Evolutionary conservation across 345 rosid species (phyloP).

Genomic region (Lepidium didymum): DNA sequence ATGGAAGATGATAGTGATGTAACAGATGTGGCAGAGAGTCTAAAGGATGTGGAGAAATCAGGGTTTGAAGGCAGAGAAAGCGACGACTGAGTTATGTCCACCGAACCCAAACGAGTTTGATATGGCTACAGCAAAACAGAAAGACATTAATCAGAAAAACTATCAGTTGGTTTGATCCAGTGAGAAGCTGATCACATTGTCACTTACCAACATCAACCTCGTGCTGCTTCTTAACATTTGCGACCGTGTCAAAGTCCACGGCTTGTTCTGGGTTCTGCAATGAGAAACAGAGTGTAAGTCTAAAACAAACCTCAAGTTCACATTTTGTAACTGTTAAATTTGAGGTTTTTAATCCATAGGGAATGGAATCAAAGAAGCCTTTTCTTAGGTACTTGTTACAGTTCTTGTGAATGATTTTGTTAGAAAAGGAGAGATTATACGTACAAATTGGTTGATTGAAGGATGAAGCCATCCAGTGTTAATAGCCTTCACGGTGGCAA

Average conservation of each 20-base stretch:
- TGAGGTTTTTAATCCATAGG: not conserved
- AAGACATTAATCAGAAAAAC: not conserved
- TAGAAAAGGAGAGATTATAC: slow-evolving; percentile 20
- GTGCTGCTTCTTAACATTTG: slow-evolving; percentile 78
- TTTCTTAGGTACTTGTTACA: not conserved
- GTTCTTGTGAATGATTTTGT: not conserved
- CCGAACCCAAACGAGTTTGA: slow-evolving; percentile 97
- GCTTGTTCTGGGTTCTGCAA: slow-evolving; percentile 86
- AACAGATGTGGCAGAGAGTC: not conserved
- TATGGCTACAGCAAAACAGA: slow-evolving; percentile 50
- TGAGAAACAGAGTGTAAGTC: not conserved
- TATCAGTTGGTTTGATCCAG: not conserved
- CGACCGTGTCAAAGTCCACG: slow-evolving; percentile 80
- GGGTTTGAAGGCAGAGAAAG: slow-evolving; percentile 82
- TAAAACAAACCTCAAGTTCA: not conserved
- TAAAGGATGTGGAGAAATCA: slow-evolving; percentile 31
- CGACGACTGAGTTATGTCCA: slow-evolving; percentile 98
- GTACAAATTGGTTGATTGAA: slow-evolving; percentile 83
- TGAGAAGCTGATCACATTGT: not conserved
- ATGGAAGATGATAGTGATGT: not conserved
- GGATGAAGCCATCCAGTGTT: slow-evolving; percentile 98
- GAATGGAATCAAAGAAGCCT: not conserved
- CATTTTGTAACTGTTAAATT: not conserved
- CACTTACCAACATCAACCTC: slow-evolving; percentile 96
- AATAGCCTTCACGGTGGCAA: slow-evolving; percentile 82